Percentiles rank a stretch among this genome's conserved stretches.
Evolutionary conservation across 768 basidiomycete genomes (phyloP).

Genomic region (Punctularia strigosozonata): DNA sequence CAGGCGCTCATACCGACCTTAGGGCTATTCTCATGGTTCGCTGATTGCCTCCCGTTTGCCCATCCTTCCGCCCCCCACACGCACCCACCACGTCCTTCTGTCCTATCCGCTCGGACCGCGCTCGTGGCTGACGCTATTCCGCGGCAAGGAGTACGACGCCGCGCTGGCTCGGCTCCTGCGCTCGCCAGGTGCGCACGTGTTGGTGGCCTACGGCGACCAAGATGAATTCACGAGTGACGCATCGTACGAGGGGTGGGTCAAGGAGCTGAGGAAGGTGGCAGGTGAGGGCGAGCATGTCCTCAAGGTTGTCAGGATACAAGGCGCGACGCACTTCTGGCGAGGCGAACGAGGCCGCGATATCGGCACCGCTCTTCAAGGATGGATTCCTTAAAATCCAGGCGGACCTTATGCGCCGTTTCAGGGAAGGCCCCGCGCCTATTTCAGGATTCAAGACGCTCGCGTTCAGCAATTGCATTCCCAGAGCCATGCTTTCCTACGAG

Average conservation of each 20-base stretch:
- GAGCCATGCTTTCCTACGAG: no score
- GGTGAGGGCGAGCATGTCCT: constrained; percentile 16
- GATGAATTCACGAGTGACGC: constrained; percentile 59
- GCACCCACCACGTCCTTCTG: constrained; percentile 54
- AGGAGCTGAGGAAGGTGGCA: constrained; percentile 20
- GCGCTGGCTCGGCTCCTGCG: constrained; percentile 38
- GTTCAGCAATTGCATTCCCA: no score
- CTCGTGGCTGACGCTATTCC: constrained; percentile 59
- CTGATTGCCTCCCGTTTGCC: constrained; percentile 61
- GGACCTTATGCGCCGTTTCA: no score
- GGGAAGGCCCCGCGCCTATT: no score
- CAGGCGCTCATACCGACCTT: not conserved
- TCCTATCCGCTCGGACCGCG: constrained; percentile 70
- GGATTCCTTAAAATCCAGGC: no score
- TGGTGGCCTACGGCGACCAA: constrained; percentile 53
- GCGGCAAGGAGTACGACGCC: constrained; percentile 37
- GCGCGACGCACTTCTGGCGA: constrained; percentile 66
- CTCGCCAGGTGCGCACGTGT: constrained; percentile 34
- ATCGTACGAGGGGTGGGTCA: constrained; percentile 46
- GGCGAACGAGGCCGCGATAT: no score
- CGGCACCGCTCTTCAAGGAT: no score
- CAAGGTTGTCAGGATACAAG: constrained; percentile 25
- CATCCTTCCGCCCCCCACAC: constrained; percentile 32
- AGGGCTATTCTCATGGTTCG: constrained; percentile 81
- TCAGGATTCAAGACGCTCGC: no score